These are phyloP conservation scores for Mucor circinelloides DNA, from an alignment of 371 early-diverging fungal species.

Conservation along the genomic window DNA sequence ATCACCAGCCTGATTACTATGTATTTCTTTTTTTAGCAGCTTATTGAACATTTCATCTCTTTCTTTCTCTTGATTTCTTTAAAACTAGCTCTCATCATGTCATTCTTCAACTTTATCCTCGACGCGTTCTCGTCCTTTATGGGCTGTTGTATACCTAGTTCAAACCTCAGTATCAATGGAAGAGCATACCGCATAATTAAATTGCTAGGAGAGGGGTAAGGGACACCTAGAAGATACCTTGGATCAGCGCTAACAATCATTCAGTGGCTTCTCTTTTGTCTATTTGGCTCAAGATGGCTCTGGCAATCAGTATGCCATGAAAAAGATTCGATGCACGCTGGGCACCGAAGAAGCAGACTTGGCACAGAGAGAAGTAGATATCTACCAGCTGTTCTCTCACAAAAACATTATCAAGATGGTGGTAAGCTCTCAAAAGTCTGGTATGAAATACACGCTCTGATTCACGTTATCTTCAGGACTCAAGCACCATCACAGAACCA, in stretches of 20 bases:
- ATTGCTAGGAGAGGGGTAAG: constrained; percentile 73
- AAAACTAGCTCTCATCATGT: neutral
- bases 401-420: constrained; percentile 68
- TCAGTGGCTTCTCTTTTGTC: constrained; percentile 77
- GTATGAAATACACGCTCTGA: neutral
- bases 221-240: neutral
- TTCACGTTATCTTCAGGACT: constrained; percentile 15
- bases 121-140: constrained; percentile 14
- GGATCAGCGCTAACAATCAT: neutral
- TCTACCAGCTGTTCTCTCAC: constrained; percentile 57
- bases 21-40: neutral
- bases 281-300: constrained; percentile 67
- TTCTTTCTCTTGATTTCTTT: neutral
- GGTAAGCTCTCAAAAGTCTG: constrained; percentile 53
- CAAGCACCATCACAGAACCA: constrained; percentile 52
- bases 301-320: constrained; percentile 63
- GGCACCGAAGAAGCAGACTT: constrained; percentile 57
- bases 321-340: constrained; percentile 69
- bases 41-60: no score
- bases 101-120: constrained; percentile 14
- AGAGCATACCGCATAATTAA: constrained; percentile 65
- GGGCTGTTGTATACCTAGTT: constrained; percentile 52
- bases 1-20: no score
- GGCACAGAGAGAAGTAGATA: constrained; percentile 67
- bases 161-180: constrained; percentile 68